Percentiles rank a stretch among this genome's conserved stretches.
phyloP scores from a whole-genome alignment of 73 alveolate genomes.

The Strombidium stylifer region DNA sequence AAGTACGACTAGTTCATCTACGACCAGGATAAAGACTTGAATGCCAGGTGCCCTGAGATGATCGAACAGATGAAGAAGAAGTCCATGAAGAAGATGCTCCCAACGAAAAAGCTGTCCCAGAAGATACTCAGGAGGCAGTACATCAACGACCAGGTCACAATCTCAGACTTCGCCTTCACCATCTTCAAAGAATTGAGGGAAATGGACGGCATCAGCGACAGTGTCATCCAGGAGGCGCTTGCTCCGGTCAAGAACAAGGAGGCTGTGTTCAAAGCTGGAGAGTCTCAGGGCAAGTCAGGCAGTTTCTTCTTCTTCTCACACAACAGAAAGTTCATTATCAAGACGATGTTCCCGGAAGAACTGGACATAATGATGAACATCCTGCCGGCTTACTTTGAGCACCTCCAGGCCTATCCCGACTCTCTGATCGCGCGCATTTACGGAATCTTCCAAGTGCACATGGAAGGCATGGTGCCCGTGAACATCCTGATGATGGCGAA shows the following conservation, averaged over 20 bases:
- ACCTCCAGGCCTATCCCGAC: constrained; percentile 52
- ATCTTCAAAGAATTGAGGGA: constrained; percentile 29
- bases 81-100: neutral
- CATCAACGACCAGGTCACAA: constrained; percentile 27
- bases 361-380: constrained; percentile 59
- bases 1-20: too few species aligned
- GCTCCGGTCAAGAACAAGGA: constrained; percentile 41
- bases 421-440: constrained; percentile 88
- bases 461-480: constrained; percentile 79
- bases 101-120: neutral
- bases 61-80: neutral
- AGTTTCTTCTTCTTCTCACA: constrained; percentile 93
- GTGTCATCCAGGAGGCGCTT: constrained; percentile 25
- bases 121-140: constrained; percentile 3
- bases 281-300: constrained; percentile 90
- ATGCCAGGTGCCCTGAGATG: too few species aligned
- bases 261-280: constrained; percentile 59
- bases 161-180: constrained; percentile 43
- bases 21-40: too few species aligned
- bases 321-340: constrained; percentile 87
- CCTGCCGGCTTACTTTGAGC: constrained; percentile 65
- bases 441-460: constrained; percentile 89
- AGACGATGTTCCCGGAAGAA: constrained; percentile 87
- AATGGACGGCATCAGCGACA: constrained; percentile 13
- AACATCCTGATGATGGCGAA: constrained; percentile 92